Base-by-base conservation (phyloP, 306 rosid species). In the Cucurbita moschata region DNA sequence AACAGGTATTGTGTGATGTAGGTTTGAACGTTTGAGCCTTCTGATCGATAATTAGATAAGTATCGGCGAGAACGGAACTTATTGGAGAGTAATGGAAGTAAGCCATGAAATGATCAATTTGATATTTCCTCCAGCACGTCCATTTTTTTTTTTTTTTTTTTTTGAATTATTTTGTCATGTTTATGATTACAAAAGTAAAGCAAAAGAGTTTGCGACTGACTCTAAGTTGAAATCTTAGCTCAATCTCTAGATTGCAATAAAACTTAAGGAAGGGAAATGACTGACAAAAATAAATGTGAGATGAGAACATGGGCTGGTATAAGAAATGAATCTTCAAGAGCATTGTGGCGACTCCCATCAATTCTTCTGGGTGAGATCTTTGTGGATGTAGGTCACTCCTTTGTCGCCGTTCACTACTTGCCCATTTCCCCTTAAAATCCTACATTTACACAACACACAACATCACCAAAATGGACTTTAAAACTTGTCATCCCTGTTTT, bases 401-500 rank as follows among this genome's bases (percentile, higher is more conserved):
- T 82, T 83, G 80, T 88, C 96, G 3, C 96, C 90, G 42, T 87
- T 78, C 12, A 86, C 96, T 69, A 84, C 89, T 54, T 90, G 96
- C 53, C 96, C 98, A n/a, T 16, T 82, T 8, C 98, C 98, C 77
- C 87, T 92, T 77, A 92, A 49, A 78, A 87, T 78, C 98, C 97
- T 93, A 90, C 90, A 88, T 81, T 80, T 51, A 30, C 52, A 44
- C 44, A 59, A 73, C 9, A 38, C 14, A 73, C 14, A 55, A 37
- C 57, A 51, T 18, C 77, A 39, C 1, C 4, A 50, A 5, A 43
- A 10, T n/a, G 15, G 16, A 44, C 1, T 19, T 21, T 11, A 13
- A 43, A 43, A 66, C 18, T 19, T 43, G 10, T 37, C 10, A 42
- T 18, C 4, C 19, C 30, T 66, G n/a, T 43, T 12, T 66, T 2